Evolutionary conservation across 495 filamentous ascomycete species (phyloP).

Genomic region (Parathielavia hyrcaniae): DNA sequence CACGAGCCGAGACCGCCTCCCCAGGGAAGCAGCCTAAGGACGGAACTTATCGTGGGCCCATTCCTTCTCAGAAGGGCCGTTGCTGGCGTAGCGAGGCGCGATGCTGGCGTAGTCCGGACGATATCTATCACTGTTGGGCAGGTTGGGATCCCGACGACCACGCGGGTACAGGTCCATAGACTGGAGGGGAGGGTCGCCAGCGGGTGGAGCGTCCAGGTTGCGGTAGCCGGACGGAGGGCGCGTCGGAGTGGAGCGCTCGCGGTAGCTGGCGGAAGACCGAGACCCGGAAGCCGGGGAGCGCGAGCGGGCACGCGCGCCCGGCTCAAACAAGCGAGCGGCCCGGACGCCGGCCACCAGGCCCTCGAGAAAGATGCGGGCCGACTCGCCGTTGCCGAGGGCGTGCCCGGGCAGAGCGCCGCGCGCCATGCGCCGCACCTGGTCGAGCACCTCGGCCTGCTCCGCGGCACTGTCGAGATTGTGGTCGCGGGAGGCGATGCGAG

Average conservation of each 20-base stretch:
- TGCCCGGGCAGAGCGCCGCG: conserved; percentile 11
- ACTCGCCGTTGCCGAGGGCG: conserved; percentile 10
- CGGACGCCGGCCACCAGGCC: conserved; percentile 28
- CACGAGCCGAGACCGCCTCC: no score
- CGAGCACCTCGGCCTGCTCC: conserved; percentile 4
- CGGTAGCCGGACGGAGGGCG: background rate
- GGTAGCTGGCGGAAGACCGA: background rate
- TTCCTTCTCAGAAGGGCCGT: background rate
- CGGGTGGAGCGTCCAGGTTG: no score
- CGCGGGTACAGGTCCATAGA: no score
- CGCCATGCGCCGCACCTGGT: conserved; percentile 2
- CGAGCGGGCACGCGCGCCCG: background rate
- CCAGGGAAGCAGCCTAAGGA: background rate
- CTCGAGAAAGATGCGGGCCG: conserved; percentile 29
- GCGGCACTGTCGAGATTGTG: background rate
- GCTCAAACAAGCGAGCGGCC: background rate
- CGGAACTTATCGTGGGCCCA: background rate
- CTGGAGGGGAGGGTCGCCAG: no score
- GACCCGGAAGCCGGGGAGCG: background rate
- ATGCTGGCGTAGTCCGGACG: no score
- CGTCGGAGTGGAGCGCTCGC: background rate
- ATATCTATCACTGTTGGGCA: no score
- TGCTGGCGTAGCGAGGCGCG: no score
- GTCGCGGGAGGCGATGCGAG: no score
- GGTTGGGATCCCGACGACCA: no score